phyloP scores from a whole-genome alignment of 2,329 filamentous ascomycete species.

The Aureobasidium lini region DNA sequence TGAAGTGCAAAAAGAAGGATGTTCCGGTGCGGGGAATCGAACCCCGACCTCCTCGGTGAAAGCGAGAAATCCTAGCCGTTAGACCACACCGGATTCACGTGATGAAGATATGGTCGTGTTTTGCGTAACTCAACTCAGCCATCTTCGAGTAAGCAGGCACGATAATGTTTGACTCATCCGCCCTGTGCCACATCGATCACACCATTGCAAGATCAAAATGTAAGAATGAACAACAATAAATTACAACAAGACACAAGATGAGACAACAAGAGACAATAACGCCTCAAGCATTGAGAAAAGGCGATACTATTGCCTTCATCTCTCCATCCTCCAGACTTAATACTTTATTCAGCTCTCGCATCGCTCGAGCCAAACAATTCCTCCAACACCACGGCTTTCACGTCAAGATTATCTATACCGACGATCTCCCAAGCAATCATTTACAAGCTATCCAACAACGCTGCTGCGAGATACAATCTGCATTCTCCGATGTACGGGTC shows the following conservation, averaged over 20 bases:
- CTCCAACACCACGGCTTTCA: conserved; percentile 18
- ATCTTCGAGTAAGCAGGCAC: too few relatives aligned
- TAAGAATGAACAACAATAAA: too few relatives aligned
- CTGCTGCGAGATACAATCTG: conserved; percentile 21
- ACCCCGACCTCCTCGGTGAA: too few relatives aligned
- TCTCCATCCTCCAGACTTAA: conserved; percentile 26
- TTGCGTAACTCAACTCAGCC: too few relatives aligned
- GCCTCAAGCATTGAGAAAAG: background rate
- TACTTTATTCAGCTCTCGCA: conserved; percentile 17
- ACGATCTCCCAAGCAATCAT: conserved; percentile 2
- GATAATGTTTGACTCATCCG: too few relatives aligned
- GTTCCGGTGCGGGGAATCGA: too few relatives aligned
- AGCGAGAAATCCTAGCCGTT: too few relatives aligned
- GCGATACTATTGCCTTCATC: conserved; percentile 27
- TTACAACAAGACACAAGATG: background rate
- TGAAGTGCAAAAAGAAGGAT: too few relatives aligned
- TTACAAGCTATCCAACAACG: conserved; percentile 14
- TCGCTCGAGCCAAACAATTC: conserved; percentile 16
- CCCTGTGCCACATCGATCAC: too few relatives aligned
- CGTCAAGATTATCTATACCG: conserved; percentile 19
- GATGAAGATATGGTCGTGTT: too few relatives aligned
- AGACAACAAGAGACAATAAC: background rate
- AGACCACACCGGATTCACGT: too few relatives aligned
- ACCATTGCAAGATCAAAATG: background rate
- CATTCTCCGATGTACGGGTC: conserved; percentile 21